phyloP scores from a whole-genome alignment of 768 basidiomycete genomes.

The Calocybe gangraenosa region DNA sequence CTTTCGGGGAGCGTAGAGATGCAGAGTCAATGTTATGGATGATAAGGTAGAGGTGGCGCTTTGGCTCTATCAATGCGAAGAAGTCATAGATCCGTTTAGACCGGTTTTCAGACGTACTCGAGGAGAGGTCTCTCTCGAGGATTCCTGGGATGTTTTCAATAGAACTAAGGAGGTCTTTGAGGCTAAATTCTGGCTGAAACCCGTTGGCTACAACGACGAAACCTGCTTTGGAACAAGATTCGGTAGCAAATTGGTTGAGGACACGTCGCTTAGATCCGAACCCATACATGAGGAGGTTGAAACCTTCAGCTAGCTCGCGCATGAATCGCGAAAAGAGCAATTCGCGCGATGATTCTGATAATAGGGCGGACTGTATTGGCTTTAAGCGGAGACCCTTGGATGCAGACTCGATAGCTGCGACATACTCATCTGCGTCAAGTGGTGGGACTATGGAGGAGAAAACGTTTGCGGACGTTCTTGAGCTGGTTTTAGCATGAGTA shows the following conservation, averaged over 20 bases:
- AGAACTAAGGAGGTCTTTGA: conserved; percentile 65
- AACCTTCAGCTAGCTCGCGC: conserved; percentile 75
- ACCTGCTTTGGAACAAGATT: conserved; percentile 52
- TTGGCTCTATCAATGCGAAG: conserved; percentile 37
- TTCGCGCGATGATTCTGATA: conserved; percentile 27
- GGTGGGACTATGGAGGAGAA: conserved; percentile 76
- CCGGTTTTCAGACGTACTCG: conserved; percentile 54
- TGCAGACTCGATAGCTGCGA: conserved; percentile 31
- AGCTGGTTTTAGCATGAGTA: conserved; percentile 51
- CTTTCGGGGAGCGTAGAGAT: conserved; percentile 57
- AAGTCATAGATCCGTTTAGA: conserved; percentile 62
- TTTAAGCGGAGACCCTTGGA: conserved; percentile 22
- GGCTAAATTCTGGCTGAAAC: conserved; percentile 61
- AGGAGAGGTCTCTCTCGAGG: conserved; percentile 26
- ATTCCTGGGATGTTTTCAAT: conserved; percentile 51
- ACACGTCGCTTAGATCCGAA: conserved; percentile 80
- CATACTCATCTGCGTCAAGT: conserved; percentile 62
- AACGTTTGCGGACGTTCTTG: conserved; percentile 73
- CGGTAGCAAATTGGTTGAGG: conserved; percentile 70
- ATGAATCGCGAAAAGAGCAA: conserved; percentile 56
- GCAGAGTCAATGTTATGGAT: conserved; percentile 88
- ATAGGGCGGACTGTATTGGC: conserved; percentile 29
- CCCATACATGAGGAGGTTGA: conserved; percentile 87
- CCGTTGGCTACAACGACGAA: conserved; percentile 79
- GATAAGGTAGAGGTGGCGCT: conserved; percentile 55